Evolutionary conservation across 2,329 filamentous ascomycete genomes (phyloP), one percentile per base, ranked within the genome.

Genomic region (Aspergillus viridinutans): DNA sequence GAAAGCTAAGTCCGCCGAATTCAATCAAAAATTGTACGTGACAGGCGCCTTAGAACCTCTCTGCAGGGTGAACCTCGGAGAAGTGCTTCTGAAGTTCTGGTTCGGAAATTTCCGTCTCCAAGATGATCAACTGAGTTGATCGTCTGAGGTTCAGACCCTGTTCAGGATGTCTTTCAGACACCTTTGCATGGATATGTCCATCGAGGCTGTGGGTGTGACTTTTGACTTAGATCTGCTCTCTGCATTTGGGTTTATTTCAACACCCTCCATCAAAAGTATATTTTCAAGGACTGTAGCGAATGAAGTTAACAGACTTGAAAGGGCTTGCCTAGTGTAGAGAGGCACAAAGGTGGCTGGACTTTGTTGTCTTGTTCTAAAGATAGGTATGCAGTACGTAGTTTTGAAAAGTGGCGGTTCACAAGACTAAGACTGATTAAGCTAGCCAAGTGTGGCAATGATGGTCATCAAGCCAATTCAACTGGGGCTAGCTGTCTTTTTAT

Each of bases 401-500:
- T 26, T 47, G 20, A 47, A 26, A 21, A 47, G 43, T 47, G 43
- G 10, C 20, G 4, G 20, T 45, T 14, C 42, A 10, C 3, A 1
- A 45, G 21, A 21, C 42, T 45, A 45, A 45, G 42, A 45, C 42
- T 2, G 12, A 21, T 23, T 47, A 47, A 25, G 43, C 43, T 53
- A 58, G 40, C 53, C 45, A 29, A 25, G 38, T 40, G 49, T 56
- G 56, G 56, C 56, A 56, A 54, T 56, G 56, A 58, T 58, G 50
- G 56, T 55, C 32, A 35, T 32, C 29, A 4, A 32, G 29, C 12
- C 29, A 32, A 14, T 38, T 38, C 12, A 38, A 17, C 32, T 38
- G 32, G 32, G 29, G 32, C 56, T 47, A 56, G n/a, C 40, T 21
- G 40, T 12, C 40, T 21, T 43, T 35, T 38, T 38, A 38, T 17